These are phyloP conservation scores for barrel medic (Medicago truncatula) DNA, from an alignment of 306 rosid species.

Conservation along the genomic window MtrunA17r5.0-ANR NC_053046.1:3604501-3605000, in stretches of 20 bases:
- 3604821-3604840: too few species aligned
- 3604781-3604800: background rate
- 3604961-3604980: too few species aligned
- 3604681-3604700: background rate
- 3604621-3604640: background rate
- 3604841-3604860: background rate
- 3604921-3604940: background rate
- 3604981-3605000: too few species aligned
- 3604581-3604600: background rate
- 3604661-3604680: background rate
- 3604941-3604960: too few species aligned
- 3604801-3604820: background rate
- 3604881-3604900: background rate
- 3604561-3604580: too few species aligned
- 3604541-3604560: background rate
- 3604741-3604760: background rate
- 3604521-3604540: background rate
- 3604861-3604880: background rate
- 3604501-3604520: background rate
- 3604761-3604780: background rate
- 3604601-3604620: background rate
- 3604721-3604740: background rate
- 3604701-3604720: background rate
- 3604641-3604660: background rate
- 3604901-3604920: background rate